phyloP scores from a whole-genome alignment of 495 filamentous ascomycete species.

The Penicillium subrubescens region DNA sequence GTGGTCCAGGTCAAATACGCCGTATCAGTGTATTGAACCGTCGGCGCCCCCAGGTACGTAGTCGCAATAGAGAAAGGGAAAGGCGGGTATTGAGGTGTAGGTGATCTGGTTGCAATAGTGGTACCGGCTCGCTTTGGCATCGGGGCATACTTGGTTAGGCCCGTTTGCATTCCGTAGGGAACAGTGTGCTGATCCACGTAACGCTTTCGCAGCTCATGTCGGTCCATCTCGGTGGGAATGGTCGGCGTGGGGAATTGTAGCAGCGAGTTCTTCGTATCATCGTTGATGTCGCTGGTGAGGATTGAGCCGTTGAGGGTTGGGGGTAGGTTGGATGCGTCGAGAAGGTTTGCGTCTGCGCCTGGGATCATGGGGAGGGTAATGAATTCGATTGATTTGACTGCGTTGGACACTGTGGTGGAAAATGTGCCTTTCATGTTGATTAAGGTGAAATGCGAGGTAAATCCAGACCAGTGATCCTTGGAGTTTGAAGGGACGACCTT shows the following conservation, averaged over 20 bases:
- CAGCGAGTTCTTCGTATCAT: background rate
- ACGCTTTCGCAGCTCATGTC: slow-evolving; percentile 36
- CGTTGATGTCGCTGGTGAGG: slow-evolving; percentile 2
- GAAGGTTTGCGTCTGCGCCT: slow-evolving; percentile 7
- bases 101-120: slow-evolving; percentile 60
- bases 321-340: slow-evolving; percentile 15
- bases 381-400: slow-evolving; percentile 40
- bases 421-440: slow-evolving; percentile 69
- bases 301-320: slow-evolving; percentile 9
- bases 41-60: slow-evolving; percentile 57
- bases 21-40: slow-evolving; percentile 62
- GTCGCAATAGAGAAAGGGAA: slow-evolving; percentile 61
- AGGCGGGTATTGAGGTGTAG: slow-evolving; percentile 62
- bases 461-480: slow-evolving; percentile 48
- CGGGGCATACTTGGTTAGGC: slow-evolving; percentile 68
- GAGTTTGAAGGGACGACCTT: slow-evolving; percentile 59
- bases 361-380: slow-evolving; percentile 37
- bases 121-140: slow-evolving; percentile 69
- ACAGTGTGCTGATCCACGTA: slow-evolving; percentile 47
- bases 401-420: slow-evolving; percentile 43
- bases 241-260: slow-evolving; percentile 24
- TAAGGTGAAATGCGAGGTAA: slow-evolving; percentile 68
- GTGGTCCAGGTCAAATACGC: slow-evolving; percentile 58
- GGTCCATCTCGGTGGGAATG: slow-evolving; percentile 10
- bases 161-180: slow-evolving; percentile 64